phyloP scores from a whole-genome alignment of 1,139 yeast species.

The Suhomyces bolitotheri region DNA sequence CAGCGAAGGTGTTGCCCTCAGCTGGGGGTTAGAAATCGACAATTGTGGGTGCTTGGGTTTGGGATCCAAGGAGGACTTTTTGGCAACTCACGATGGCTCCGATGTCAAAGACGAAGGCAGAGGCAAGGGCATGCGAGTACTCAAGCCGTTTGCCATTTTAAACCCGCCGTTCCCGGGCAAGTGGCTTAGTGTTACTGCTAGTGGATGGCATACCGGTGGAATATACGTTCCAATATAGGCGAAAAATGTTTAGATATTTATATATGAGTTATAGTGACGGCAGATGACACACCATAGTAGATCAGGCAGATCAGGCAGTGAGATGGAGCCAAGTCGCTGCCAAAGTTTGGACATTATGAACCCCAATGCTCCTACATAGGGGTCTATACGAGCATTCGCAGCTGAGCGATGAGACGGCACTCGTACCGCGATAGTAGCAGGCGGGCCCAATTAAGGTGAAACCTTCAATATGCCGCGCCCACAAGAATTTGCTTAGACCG shows the following conservation, averaged over 20 bases:
- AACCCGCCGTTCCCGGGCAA: slow-evolving; percentile 35
- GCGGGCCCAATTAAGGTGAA: too few species aligned
- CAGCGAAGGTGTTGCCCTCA: slow-evolving; percentile 55
- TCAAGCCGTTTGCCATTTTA: slow-evolving; percentile 44
- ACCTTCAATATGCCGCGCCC: too few species aligned
- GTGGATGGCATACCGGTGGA: slow-evolving; percentile 84
- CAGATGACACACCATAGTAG: background rate
- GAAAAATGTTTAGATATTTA: too few species aligned
- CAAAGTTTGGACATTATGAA: too few species aligned
- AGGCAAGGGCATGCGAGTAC: slow-evolving; percentile 41
- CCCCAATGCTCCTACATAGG: too few species aligned
- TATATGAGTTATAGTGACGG: too few species aligned
- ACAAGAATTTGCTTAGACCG: too few species aligned
- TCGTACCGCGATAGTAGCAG: too few species aligned
- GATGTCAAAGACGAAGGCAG: slow-evolving; percentile 28
- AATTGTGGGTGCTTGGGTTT: slow-evolving; percentile 72
- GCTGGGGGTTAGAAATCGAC: slow-evolving; percentile 71
- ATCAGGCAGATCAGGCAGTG: too few species aligned
- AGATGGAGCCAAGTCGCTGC: too few species aligned
- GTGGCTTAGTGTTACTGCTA: slow-evolving; percentile 58
- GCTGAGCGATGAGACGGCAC: too few species aligned
- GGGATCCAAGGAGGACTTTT: slow-evolving; percentile 43
- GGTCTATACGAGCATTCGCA: too few species aligned
- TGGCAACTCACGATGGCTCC: slow-evolving; percentile 16
- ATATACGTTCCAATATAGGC: slow-evolving; percentile 32